A percentile compares a stretch with the other conserved stretches of the same genome.
These are phyloP conservation scores for Neurospora sp. DNA, from an alignment of 495 filamentous ascomycete genomes.

Conservation along the genomic window DNA sequence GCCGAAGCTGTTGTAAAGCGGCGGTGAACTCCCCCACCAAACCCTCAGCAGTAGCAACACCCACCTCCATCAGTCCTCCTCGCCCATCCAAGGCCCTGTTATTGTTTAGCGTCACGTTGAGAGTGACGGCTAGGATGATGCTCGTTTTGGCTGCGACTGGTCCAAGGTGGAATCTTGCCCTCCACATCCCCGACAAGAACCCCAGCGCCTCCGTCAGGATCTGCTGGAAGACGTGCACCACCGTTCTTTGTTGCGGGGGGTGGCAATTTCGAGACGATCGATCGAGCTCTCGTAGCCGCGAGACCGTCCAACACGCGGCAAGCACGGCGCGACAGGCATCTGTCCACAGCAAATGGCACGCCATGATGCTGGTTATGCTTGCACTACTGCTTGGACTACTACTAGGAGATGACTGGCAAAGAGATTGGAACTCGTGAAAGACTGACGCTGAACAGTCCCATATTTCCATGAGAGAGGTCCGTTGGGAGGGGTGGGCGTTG, in stretches of 20 bases:
- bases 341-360: constrained; percentile 12
- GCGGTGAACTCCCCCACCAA: too few relatives aligned
- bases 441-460: constrained; percentile 11
- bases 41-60: constrained; percentile 2
- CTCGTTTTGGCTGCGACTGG: constrained; percentile 5
- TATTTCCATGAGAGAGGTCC: constrained; percentile 7
- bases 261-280: background rate
- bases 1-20: too few relatives aligned
- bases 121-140: constrained; percentile 1
- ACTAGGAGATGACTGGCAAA: background rate
- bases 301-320: constrained; percentile 4
- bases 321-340: constrained; percentile 9
- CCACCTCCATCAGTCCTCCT: constrained; percentile 1
- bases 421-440: constrained; percentile 12
- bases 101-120: background rate
- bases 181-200: constrained; percentile 3
- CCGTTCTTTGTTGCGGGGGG: constrained; percentile 6
- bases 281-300: constrained; percentile 1
- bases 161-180: constrained; percentile 6
- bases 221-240: constrained; percentile 5
- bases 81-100: background rate
- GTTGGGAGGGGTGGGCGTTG: background rate
- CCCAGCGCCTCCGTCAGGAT: constrained; percentile 1
- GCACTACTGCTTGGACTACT: too few relatives aligned
- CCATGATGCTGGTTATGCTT: background rate